Percentiles rank a stretch among this genome's conserved stretches.
Conservation (phyloP, 108 stramenopile species). For the Nitzschia putrida region DNA sequence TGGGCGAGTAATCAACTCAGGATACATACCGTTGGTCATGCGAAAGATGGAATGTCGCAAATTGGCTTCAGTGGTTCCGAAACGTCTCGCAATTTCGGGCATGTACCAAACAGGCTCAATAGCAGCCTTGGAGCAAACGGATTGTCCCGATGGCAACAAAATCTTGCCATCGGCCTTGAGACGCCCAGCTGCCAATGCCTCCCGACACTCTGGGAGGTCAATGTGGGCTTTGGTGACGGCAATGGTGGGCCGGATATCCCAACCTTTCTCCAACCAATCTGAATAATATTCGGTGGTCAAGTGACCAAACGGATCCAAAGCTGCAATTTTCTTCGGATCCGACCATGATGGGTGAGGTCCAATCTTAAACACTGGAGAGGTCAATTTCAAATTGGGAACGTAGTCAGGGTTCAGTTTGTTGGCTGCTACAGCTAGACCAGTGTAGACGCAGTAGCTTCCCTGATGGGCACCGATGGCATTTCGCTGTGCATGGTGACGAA, state of each 20-base stretch:
- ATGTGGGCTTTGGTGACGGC: constrained; percentile 99
- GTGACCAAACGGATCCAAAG: constrained; percentile 97
- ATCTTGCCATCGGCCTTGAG: constrained; percentile 92
- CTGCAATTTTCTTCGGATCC: constrained; percentile 93
- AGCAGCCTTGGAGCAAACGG: constrained; percentile 94
- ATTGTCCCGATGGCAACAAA: constrained; percentile 87
- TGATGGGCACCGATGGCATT: constrained; percentile 99
- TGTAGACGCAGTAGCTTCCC: constrained; percentile 97
- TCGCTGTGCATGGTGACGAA: constrained; percentile 86
- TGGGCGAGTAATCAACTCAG: constrained; percentile 95
- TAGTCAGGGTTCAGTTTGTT: constrained; percentile 93
- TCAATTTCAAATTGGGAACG: constrained; percentile 89
- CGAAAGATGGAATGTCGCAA: constrained; percentile 94
- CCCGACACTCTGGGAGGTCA: constrained; percentile 94
- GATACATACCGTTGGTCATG: constrained; percentile 99
- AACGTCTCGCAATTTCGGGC: constrained; percentile 96
- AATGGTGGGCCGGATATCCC: constrained; percentile 99
- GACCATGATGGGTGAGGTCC: constrained; percentile 93
- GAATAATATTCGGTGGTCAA: constrained; percentile 76
- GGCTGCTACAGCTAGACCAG: constrained; percentile 94
- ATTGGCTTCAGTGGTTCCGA: constrained; percentile 88
- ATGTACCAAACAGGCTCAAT: constrained; percentile 99
- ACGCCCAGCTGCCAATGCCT: constrained; percentile 84
- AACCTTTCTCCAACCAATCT: constrained; percentile 93
- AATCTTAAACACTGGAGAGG: constrained; percentile 92